These are phyloP conservation scores for Ustilago nuda DNA, from an alignment of 1,284 basidiomycete species.

Conservation along the genomic window DNA sequence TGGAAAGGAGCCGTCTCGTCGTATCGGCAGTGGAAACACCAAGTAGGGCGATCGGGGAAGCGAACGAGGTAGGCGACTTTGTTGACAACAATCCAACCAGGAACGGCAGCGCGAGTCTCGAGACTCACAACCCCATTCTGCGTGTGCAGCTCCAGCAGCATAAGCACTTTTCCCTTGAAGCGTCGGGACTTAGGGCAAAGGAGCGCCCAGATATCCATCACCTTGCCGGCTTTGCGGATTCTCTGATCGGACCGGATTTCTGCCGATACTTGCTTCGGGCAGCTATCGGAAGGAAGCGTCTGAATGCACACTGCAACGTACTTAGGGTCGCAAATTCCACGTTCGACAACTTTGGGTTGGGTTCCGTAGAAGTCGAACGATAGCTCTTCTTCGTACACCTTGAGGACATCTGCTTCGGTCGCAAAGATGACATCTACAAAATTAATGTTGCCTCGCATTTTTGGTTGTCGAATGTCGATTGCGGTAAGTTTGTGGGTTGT, in stretches of 20 bases:
- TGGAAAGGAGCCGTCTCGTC: constrained; percentile 22
- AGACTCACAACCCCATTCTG: constrained; percentile 13
- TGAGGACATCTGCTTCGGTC: constrained; percentile 21
- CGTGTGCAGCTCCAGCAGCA: constrained; percentile 29
- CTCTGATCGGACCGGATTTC: constrained; percentile 1
- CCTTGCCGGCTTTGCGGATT: constrained; percentile 15
- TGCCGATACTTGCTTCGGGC: background rate
- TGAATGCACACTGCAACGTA: constrained; percentile 34
- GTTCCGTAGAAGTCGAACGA: constrained; percentile 43
- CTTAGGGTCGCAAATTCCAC: constrained; percentile 19
- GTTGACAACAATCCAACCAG: constrained; percentile 32
- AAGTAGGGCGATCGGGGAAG: constrained; percentile 28
- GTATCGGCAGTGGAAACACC: constrained; percentile 41
- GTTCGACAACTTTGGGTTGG: constrained; percentile 16
- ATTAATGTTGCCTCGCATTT: background rate
- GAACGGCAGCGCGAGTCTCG: constrained; percentile 18
- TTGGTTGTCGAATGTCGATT: constrained; percentile 24
- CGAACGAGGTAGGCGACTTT: constrained; percentile 29
- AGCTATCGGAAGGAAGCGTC: constrained; percentile 20
- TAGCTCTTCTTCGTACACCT: constrained; percentile 26
- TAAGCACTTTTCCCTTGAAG: constrained; percentile 34
- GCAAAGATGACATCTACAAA: constrained; percentile 41
- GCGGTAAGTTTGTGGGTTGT: constrained; percentile 24
- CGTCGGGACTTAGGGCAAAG: constrained; percentile 4
- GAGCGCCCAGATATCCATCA: constrained; percentile 34